phyloP scores from a whole-genome alignment of 371 early-diverging fungal species.

The Apophysomyces trapeziformis region DNA sequence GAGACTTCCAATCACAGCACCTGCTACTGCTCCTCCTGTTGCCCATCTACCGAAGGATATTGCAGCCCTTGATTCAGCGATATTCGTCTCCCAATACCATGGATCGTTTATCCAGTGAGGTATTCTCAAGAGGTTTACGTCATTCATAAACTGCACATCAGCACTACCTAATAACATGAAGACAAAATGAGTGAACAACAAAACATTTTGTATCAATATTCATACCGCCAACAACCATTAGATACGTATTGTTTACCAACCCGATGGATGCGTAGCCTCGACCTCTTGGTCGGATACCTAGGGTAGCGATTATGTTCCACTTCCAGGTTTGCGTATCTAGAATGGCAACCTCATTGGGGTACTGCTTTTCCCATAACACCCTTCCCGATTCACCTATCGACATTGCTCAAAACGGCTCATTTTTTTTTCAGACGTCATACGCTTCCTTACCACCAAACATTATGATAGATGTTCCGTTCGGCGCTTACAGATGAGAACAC shows the following conservation, averaged over 20 bases:
- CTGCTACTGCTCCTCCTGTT: constrained; percentile 23
- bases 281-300: constrained; percentile 20
- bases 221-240: constrained; percentile 10
- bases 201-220: neutral
- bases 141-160: neutral
- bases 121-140: constrained; percentile 26
- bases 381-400: constrained; percentile 12
- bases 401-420: neutral
- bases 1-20: constrained; percentile 18
- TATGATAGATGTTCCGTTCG: constrained; percentile 17
- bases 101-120: neutral
- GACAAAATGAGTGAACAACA: neutral
- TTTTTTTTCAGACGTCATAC: neutral
- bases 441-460: constrained; percentile 19
- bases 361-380: constrained; percentile 9
- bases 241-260: neutral
- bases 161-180: constrained; percentile 3
- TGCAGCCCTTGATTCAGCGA: constrained; percentile 7
- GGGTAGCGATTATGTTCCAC: constrained; percentile 17
- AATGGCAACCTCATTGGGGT: constrained; percentile 15
- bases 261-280: constrained; percentile 19
- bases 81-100: constrained; percentile 4
- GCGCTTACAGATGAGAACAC: constrained; percentile 3
- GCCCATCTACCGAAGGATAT: neutral
- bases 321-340: constrained; percentile 26